phyloP scores from a whole-genome alignment of 768 basidiomycete species.

The Amanita brunnescens region DNA sequence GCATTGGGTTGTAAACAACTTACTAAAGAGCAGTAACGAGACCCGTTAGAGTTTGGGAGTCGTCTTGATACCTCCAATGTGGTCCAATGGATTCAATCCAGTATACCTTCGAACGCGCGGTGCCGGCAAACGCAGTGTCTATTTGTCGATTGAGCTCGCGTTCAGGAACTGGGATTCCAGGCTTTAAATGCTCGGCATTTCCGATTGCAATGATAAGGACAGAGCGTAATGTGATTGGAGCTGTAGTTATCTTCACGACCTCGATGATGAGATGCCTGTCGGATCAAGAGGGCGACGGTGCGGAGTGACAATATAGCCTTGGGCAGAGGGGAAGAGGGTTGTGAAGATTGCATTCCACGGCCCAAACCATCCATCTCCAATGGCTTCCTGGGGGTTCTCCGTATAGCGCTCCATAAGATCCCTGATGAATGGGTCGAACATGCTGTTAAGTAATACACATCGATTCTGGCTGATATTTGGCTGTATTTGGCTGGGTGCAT shows the following conservation, averaged over 20 bases:
- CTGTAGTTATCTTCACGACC: conserved; percentile 11
- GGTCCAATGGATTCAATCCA: conserved; percentile 15
- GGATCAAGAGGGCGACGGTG: conserved; percentile 1
- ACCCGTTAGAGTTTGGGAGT: neutral
- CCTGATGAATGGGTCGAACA: neutral
- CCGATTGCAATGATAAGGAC: conserved; percentile 14
- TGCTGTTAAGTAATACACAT: neutral
- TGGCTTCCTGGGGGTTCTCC: neutral
- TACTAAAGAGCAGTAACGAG: neutral
- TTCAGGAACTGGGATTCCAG: conserved; percentile 8
- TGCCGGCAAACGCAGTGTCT: conserved; percentile 13
- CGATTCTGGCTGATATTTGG: no score
- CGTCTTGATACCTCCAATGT: conserved; percentile 14
- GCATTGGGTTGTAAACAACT: neutral
- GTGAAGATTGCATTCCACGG: conserved; percentile 12
- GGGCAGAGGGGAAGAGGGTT: conserved; percentile 9
- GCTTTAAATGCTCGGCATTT: conserved; percentile 13
- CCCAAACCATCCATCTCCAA: conserved; percentile 8
- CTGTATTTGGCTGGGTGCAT: no score
- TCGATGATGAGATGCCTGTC: conserved; percentile 11
- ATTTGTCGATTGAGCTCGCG: conserved; percentile 9
- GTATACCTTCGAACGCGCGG: conserved; percentile 12
- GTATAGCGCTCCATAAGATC: neutral
- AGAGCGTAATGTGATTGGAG: conserved; percentile 12
- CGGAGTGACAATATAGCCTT: conserved; percentile 9